phyloP scores from a whole-genome alignment of 192 early-diverging fungal species.

The Coemansia sp. region DNA sequence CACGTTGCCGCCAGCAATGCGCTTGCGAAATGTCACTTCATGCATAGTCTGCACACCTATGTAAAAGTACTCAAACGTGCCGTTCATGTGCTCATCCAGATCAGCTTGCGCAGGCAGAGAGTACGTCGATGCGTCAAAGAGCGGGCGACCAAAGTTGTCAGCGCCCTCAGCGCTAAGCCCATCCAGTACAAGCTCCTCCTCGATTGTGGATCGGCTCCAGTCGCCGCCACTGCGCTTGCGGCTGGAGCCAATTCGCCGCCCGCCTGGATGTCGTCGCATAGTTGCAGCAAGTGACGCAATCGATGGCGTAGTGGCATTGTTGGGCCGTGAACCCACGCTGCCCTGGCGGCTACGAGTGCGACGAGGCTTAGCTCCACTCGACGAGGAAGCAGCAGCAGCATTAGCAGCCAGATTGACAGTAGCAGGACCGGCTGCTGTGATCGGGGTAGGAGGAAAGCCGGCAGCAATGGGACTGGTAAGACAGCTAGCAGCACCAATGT shows the following conservation, averaged over 20 bases:
- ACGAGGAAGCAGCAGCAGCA: background rate
- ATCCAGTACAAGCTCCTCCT: slow-evolving; percentile 48
- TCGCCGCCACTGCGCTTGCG: slow-evolving; percentile 23
- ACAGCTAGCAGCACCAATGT: background rate
- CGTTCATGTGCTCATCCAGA: slow-evolving; percentile 51
- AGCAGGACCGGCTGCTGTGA: slow-evolving; percentile 8
- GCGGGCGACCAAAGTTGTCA: slow-evolving; percentile 47
- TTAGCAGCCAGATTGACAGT: background rate
- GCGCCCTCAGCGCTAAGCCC: slow-evolving; percentile 40
- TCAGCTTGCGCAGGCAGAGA: slow-evolving; percentile 31
- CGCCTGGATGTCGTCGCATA: background rate
- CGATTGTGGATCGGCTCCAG: slow-evolving; percentile 29
- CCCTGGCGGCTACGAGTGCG: background rate
- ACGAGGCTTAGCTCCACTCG: slow-evolving; percentile 5
- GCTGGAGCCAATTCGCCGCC: background rate
- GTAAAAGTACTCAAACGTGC: slow-evolving; percentile 57
- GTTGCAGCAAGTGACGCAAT: slow-evolving; percentile 1
- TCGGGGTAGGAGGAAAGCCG: background rate
- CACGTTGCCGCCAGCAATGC: slow-evolving; percentile 27
- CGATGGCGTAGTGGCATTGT: background rate
- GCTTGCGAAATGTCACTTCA: slow-evolving; percentile 40
- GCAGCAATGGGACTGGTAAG: background rate
- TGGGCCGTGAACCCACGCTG: background rate
- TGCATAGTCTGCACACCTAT: slow-evolving; percentile 54
- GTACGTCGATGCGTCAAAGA: slow-evolving; percentile 39